Evolutionary conservation across 495 filamentous ascomycete species (phyloP).

Genomic region (Aspergillus cristatus): DNA sequence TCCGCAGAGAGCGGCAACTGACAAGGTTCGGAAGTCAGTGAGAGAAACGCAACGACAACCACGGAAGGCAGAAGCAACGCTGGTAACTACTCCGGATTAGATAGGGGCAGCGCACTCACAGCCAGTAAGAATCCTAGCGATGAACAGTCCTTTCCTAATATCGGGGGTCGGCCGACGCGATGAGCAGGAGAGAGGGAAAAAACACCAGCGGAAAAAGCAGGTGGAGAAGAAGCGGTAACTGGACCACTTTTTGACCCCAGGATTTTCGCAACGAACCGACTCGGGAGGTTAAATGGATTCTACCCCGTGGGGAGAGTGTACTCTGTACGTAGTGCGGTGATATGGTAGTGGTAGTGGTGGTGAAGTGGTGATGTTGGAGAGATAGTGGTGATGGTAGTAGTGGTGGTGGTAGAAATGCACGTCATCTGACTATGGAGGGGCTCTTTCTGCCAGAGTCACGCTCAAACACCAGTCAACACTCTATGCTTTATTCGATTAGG

Average conservation of each 20-base stretch:
- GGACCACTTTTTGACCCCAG: slow-evolving; percentile 1
- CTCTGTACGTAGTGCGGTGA: not conserved
- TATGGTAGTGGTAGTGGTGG: not conserved
- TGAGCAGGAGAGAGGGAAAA: not conserved
- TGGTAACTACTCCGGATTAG: too few relatives aligned
- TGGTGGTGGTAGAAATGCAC: not conserved
- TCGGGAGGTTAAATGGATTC: slow-evolving; percentile 2
- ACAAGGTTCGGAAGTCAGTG: too few relatives aligned
- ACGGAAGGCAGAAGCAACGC: too few relatives aligned
- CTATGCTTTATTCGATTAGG: too few relatives aligned
- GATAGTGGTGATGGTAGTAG: not conserved
- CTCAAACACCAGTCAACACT: not conserved
- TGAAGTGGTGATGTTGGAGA: not conserved
- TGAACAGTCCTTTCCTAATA: too few relatives aligned
- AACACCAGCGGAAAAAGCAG: slow-evolving; percentile 2
- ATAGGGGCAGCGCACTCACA: too few relatives aligned
- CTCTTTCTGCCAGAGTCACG: not conserved
- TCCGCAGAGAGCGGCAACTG: slow-evolving; percentile 1
- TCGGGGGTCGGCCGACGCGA: too few relatives aligned
- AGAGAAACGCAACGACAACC: too few relatives aligned
- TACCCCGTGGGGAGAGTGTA: slow-evolving; percentile 8
- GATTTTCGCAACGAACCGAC: slow-evolving; percentile 2
- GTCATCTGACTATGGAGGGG: not conserved
- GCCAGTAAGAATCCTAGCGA: too few relatives aligned
- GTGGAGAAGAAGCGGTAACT: not conserved